Evolutionary conservation across 225 moss, liverwort and hornwort species (phyloP).

Genomic region (Sphagnum contortum): DNA sequence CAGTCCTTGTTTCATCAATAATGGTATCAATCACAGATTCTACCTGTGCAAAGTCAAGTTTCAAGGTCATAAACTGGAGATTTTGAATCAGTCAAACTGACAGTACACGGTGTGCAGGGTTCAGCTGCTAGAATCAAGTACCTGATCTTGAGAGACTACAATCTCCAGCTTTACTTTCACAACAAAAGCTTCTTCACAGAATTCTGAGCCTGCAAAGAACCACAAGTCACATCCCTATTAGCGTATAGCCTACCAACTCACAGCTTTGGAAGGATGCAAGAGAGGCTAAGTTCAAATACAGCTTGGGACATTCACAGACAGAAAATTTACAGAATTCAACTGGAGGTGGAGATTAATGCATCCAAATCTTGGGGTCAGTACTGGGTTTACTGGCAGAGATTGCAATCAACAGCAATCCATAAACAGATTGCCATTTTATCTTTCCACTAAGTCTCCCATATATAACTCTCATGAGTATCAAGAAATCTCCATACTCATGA

Average conservation of each 20-base stretch:
- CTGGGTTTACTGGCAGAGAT: no score
- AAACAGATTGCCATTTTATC: no score
- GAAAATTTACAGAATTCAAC: no score
- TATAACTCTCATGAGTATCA: no score
- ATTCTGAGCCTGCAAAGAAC: conserved; percentile 31
- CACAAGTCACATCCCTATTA: neutral
- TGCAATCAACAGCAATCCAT: no score
- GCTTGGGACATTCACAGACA: neutral
- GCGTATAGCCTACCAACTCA: neutral
- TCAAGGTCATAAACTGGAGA: neutral
- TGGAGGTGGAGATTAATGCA: no score
- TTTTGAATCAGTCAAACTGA: no score
- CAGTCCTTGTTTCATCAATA: conserved; percentile 74
- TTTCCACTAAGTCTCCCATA: no score
- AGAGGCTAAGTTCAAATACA: neutral
- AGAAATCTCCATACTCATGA: no score
- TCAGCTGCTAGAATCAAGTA: neutral
- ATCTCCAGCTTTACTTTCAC: conserved; percentile 45
- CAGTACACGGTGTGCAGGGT: no score
- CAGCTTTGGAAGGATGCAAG: neutral
- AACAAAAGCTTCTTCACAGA: conserved; percentile 43
- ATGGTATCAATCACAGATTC: conserved; percentile 69
- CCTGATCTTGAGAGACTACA: conserved; percentile 44
- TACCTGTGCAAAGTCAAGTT: conserved; percentile 28
- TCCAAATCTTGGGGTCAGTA: no score